Percentiles rank a stretch among this genome's conserved stretches.
These are phyloP conservation scores for Hypomontagnella monticulosa DNA, from an alignment of 495 filamentous ascomycete genomes.

Conservation along the genomic window DNA sequence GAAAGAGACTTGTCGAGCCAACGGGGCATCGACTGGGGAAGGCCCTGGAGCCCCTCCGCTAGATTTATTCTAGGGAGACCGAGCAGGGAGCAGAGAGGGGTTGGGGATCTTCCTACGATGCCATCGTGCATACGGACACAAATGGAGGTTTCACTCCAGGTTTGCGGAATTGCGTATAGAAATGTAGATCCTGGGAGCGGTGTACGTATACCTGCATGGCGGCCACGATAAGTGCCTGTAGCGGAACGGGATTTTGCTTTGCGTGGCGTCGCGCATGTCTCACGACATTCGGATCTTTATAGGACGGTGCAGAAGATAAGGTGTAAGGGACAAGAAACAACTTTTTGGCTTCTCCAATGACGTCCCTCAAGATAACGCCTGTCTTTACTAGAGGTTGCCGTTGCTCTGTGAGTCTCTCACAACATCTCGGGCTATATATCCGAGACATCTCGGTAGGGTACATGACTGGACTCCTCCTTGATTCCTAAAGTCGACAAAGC, in stretches of 20 bases:
- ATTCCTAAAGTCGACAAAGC: not conserved
- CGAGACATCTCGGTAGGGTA: not conserved
- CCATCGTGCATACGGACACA: too few species aligned
- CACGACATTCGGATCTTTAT: not conserved
- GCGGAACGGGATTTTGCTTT: not conserved
- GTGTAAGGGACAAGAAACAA: not conserved
- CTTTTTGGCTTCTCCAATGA: not conserved
- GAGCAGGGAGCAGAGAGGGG: too few species aligned
- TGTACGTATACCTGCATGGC: constrained; percentile 13
- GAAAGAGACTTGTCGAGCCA: not conserved
- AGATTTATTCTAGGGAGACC: too few species aligned
- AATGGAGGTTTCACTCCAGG: not conserved
- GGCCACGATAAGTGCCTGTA: not conserved
- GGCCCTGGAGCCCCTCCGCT: too few species aligned
- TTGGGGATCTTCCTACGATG: too few species aligned
- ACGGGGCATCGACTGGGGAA: not conserved
- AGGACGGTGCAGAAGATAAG: constrained; percentile 6
- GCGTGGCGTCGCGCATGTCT: constrained; percentile 15
- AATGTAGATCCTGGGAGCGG: not conserved
- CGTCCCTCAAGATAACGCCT: not conserved
- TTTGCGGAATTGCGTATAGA: not conserved
- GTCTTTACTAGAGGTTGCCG: not conserved
- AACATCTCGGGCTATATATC: not conserved
- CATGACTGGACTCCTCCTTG: not conserved
- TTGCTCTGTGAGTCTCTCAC: not conserved